phyloP scores from a whole-genome alignment of 2,329 filamentous ascomycete species.

The Pseudocercospora ulei region DNA sequence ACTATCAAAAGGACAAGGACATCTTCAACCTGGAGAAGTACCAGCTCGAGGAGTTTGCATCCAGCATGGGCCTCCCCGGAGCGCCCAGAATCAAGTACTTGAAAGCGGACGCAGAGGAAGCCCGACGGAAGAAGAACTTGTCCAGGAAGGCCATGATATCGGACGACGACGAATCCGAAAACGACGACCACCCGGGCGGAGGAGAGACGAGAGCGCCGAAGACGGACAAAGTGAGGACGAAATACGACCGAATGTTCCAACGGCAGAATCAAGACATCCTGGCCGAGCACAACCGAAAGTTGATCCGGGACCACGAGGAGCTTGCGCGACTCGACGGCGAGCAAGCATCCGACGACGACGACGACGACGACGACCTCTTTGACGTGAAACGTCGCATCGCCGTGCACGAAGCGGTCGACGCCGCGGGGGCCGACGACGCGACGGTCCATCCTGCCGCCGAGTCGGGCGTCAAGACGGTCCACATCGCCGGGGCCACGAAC shows the following conservation, averaged over 20 bases:
- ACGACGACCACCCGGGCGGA: slow-evolving; percentile 46
- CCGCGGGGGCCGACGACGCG: slow-evolving; percentile 30
- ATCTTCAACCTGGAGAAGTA: slow-evolving; percentile 77
- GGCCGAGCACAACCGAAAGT: slow-evolving; percentile 83
- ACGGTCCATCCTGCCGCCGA: slow-evolving; percentile 43
- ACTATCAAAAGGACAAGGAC: slow-evolving; percentile 83
- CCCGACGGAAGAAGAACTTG: slow-evolving; percentile 79
- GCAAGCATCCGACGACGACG: slow-evolving; percentile 45
- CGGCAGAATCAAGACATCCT: slow-evolving; percentile 90
- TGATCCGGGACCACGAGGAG: slow-evolving; percentile 54
- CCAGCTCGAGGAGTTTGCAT: slow-evolving; percentile 74
- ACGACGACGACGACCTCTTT: slow-evolving; percentile 75
- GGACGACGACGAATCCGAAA: slow-evolving; percentile 50
- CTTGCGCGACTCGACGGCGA: slow-evolving; percentile 31
- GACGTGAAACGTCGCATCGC: slow-evolving; percentile 79
- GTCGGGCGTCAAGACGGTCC: slow-evolving; percentile 50
- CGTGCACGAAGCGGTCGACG: slow-evolving; percentile 49
- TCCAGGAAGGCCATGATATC: slow-evolving; percentile 53
- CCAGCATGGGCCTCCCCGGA: slow-evolving; percentile 78
- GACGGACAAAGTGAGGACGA: slow-evolving; percentile 71
- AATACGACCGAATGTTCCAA: slow-evolving; percentile 97
- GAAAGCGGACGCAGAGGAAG: slow-evolving; percentile 79
- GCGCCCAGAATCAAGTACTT: slow-evolving; percentile 87
- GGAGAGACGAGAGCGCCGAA: slow-evolving; percentile 41
- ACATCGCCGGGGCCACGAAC: slow-evolving; percentile 55